Conservation (phyloP, 371 early-diverging fungal genomes). For the Haplosporangium sp. region DNA sequence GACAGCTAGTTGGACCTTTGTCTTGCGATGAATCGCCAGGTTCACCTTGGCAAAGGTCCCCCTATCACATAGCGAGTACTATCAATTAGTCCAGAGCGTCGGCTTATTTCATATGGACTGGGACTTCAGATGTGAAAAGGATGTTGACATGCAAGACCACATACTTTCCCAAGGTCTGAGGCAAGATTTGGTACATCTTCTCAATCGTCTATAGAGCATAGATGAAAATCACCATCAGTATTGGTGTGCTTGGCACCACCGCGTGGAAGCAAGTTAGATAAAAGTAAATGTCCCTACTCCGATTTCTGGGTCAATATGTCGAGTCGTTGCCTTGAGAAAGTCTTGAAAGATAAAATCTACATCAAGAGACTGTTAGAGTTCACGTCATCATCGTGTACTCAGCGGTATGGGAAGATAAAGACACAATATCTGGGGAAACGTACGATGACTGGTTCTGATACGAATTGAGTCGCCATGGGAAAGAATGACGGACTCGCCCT, state of each 20-base stretch:
- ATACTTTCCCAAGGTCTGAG: conserved; percentile 37
- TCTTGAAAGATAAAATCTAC: conserved; percentile 38
- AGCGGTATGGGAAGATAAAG: conserved; percentile 26
- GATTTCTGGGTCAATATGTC: conserved; percentile 35
- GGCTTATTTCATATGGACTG: neutral
- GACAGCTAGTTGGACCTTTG: conserved; percentile 66
- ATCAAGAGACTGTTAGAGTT: neutral
- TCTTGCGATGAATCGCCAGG: conserved; percentile 62
- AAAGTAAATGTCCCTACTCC: conserved; percentile 1
- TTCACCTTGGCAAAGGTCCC: conserved; percentile 75
- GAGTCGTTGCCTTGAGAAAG: neutral
- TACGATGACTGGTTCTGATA: conserved; percentile 59
- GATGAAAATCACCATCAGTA: neutral
- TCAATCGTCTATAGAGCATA: conserved; percentile 13
- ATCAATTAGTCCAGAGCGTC: neutral
- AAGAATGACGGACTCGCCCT: conserved; percentile 58
- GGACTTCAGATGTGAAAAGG: no score
- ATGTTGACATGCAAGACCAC: neutral
- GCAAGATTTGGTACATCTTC: conserved; percentile 31
- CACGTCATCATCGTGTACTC: conserved; percentile 14
- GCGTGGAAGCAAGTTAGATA: neutral
- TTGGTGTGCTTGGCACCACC: neutral
- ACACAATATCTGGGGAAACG: neutral
- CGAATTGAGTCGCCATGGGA: conserved; percentile 64
- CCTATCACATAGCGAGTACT: conserved; percentile 2